Evolutionary conservation across 164 flowering plant genomes (phyloP).

Genomic region (Kalanchoe fedtschenkoi): DNA sequence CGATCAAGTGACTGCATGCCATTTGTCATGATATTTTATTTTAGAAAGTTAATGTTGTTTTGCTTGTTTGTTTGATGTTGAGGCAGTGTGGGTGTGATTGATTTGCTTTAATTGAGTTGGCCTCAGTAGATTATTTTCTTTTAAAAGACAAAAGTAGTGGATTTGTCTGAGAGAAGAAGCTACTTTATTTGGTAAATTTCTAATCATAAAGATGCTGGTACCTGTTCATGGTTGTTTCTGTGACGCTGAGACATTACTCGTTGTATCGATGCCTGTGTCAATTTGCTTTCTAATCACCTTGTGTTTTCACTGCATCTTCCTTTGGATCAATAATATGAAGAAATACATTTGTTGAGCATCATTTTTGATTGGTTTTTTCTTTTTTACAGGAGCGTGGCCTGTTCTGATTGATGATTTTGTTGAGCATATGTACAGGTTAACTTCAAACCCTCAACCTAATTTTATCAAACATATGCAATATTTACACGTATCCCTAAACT

Average conservation of each 20-base stretch:
- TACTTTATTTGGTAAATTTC: too few species aligned
- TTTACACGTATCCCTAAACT: neutral
- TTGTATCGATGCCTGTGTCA: too few species aligned
- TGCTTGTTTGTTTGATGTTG: neutral
- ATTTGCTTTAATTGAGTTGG: too few species aligned
- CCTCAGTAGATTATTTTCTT: neutral
- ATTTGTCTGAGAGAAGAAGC: too few species aligned
- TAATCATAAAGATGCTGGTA: neutral
- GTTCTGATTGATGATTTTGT: slow-evolving; percentile 92
- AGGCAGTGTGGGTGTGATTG: neutral
- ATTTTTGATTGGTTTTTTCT: neutral
- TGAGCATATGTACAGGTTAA: slow-evolving; percentile 89
- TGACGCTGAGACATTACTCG: too few species aligned
- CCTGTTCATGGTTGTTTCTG: too few species aligned
- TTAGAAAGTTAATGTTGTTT: neutral
- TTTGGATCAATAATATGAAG: neutral
- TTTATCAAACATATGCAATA: neutral
- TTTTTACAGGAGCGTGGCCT: slow-evolving; percentile 84
- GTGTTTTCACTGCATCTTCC: neutral
- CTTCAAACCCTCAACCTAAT: slow-evolving; percentile 3
- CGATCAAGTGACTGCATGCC: neutral
- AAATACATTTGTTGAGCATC: too few species aligned
- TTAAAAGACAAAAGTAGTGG: neutral
- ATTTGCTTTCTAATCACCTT: too few species aligned
- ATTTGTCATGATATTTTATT: neutral